Evolutionary conservation across 1,139 yeast species (phyloP).

Genomic region (Nakaseomyces kungkrabaensis): DNA sequence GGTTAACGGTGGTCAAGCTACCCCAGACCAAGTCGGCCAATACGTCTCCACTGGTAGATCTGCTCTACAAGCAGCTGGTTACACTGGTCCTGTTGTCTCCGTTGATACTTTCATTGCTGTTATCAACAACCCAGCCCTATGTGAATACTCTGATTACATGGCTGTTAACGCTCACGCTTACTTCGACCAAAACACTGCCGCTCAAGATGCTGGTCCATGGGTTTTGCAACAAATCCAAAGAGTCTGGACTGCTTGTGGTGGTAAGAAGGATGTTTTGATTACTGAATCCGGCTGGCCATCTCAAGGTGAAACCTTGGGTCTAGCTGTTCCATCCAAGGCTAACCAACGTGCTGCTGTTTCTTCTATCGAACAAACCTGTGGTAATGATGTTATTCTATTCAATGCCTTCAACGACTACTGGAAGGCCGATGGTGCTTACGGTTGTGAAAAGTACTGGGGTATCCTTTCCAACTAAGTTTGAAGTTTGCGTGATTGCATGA

Average conservation of each 20-base stretch:
- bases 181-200: conserved; percentile 62
- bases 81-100: conserved; percentile 61
- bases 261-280: conserved; percentile 46
- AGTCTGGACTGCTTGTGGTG: conserved; percentile 57
- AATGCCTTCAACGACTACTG: conserved; percentile 69
- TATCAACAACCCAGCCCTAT: conserved; percentile 57
- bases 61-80: conserved; percentile 53
- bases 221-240: conserved; percentile 53
- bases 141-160: conserved; percentile 63
- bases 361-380: conserved; percentile 46
- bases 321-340: conserved; percentile 53
- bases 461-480: conserved; percentile 24
- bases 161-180: conserved; percentile 77
- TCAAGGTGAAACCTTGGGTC: conserved; percentile 52
- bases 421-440: conserved; percentile 59
- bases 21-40: conserved; percentile 43
- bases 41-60: conserved; percentile 49
- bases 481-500: conserved; percentile 4
- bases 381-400: conserved; percentile 50
- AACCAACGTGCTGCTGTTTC: conserved; percentile 55
- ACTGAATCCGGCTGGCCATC: conserved; percentile 84
- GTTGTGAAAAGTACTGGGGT: conserved; percentile 72
- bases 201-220: conserved; percentile 64
- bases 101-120: conserved; percentile 76
- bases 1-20: conserved; percentile 58